Conservation (phyloP, 2,329 filamentous ascomycete species). For the Reticulascus tulasneorum region DNA sequence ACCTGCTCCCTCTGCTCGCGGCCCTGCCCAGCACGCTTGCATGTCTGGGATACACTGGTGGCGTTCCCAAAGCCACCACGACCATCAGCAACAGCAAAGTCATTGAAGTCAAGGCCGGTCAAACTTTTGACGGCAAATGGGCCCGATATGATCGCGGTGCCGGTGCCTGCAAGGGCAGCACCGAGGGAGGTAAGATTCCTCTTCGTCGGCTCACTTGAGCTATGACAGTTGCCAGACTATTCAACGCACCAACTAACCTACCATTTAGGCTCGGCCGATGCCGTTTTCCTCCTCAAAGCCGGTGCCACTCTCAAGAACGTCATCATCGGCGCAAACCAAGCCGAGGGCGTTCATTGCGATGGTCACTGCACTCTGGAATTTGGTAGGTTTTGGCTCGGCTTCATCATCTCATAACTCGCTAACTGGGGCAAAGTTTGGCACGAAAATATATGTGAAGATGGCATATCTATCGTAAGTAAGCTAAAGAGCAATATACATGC, state of each 20-base stretch:
- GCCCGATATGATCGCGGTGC: slow-evolving; percentile 31
- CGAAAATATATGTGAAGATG: slow-evolving; percentile 43
- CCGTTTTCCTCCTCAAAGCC: slow-evolving; percentile 36
- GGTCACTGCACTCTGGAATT: slow-evolving; percentile 38
- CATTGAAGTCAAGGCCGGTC: slow-evolving; percentile 26
- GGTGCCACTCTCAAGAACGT: slow-evolving; percentile 42
- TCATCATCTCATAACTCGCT: too few relatives aligned
- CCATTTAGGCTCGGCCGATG: slow-evolving; percentile 30
- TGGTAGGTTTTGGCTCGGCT: too few relatives aligned
- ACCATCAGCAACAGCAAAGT: slow-evolving; percentile 23
- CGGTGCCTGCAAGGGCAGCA: slow-evolving; percentile 32
- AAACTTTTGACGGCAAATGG: slow-evolving; percentile 28
- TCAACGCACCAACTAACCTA: too few relatives aligned
- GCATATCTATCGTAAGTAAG: slow-evolving; percentile 26
- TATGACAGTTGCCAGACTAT: neutral
- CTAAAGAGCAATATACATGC: too few relatives aligned
- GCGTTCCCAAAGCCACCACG: slow-evolving; percentile 22
- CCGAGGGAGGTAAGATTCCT: slow-evolving; percentile 28
- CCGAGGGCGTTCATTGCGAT: slow-evolving; percentile 42
- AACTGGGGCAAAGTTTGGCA: too few relatives aligned
- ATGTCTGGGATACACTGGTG: slow-evolving; percentile 22
- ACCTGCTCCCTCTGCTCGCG: slow-evolving; percentile 5
- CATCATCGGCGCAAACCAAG: slow-evolving; percentile 41
- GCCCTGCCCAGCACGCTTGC: slow-evolving; percentile 17
- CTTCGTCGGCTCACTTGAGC: too few relatives aligned